Percentiles rank a stretch among this genome's conserved stretches.
Evolutionary conservation across 306 rosid species (phyloP).

Genomic region (Herpetospermum pedunculosum): DNA sequence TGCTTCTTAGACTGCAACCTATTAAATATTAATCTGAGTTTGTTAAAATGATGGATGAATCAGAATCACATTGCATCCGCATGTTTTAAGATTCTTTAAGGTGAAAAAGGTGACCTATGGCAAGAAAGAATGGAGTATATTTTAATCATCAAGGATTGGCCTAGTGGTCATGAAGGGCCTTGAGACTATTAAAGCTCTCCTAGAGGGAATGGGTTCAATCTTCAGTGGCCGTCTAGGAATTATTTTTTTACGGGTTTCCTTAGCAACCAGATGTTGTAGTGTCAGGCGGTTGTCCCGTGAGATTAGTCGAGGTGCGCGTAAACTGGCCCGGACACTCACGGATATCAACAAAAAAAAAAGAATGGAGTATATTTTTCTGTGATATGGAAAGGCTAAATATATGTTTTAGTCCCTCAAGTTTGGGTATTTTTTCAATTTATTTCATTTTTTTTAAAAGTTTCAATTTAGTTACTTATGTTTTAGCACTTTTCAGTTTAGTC

Average conservation of each 20-base stretch:
- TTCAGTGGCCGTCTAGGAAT: too few relatives aligned
- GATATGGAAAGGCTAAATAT: not conserved
- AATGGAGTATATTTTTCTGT: not conserved
- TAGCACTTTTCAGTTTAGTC: not conserved
- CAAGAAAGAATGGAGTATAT: not conserved
- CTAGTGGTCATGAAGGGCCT: too few relatives aligned
- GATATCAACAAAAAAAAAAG: too few relatives aligned
- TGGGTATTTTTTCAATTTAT: not conserved
- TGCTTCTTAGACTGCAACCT: not conserved
- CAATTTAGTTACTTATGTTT: not conserved
- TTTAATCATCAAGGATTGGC: too few relatives aligned
- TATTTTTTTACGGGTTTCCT: too few relatives aligned
- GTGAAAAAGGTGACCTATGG: not conserved
- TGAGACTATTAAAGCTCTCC: too few relatives aligned
- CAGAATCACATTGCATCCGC: not conserved
- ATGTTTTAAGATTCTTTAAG: not conserved
- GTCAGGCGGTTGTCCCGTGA: too few relatives aligned
- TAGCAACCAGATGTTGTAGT: too few relatives aligned
- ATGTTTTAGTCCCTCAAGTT: not conserved
- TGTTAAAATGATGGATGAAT: not conserved
- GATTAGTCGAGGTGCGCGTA: too few relatives aligned
- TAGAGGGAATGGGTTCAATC: too few relatives aligned
- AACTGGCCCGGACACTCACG: too few relatives aligned
- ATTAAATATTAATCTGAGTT: not conserved
- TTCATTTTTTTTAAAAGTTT: not conserved